Conservation (phyloP, 805 yeast genomes). For the Isabelozyma pseudorhagii region DNA sequence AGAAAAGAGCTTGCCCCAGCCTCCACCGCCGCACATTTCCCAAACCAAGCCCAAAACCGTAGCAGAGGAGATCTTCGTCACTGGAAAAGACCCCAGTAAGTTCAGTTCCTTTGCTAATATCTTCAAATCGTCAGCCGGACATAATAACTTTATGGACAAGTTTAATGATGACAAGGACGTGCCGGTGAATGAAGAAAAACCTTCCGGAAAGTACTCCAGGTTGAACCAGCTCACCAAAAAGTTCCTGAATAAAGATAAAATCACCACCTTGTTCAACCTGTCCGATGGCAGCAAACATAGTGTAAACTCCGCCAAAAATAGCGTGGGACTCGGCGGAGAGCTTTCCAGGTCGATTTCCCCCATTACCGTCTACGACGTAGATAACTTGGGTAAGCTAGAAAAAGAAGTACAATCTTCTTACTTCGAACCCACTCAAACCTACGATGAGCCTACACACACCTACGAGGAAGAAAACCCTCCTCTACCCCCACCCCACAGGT, state of each 20-base stretch:
- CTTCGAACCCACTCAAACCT: background rate
- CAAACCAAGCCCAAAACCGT: constrained; percentile 8
- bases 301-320: background rate
- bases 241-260: constrained; percentile 34
- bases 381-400: constrained; percentile 9
- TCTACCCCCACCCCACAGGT: background rate
- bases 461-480: background rate
- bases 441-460: background rate
- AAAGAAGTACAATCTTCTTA: constrained; percentile 8
- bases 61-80: constrained; percentile 23
- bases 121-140: background rate
- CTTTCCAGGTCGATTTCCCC: constrained; percentile 14
- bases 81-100: background rate
- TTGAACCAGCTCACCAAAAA: constrained; percentile 29
- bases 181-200: constrained; percentile 6
- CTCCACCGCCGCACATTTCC: constrained; percentile 11
- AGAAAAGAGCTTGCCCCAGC: constrained; percentile 2
- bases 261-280: constrained; percentile 20
- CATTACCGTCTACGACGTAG: constrained; percentile 15
- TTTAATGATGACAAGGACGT: constrained; percentile 5
- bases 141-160: background rate
- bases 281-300: constrained; percentile 1
- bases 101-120: background rate
- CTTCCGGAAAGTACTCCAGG: constrained; percentile 16
- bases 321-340: background rate